Conservation (phyloP, 768 basidiomycete genomes). For the Pleurotus djamor region DNA sequence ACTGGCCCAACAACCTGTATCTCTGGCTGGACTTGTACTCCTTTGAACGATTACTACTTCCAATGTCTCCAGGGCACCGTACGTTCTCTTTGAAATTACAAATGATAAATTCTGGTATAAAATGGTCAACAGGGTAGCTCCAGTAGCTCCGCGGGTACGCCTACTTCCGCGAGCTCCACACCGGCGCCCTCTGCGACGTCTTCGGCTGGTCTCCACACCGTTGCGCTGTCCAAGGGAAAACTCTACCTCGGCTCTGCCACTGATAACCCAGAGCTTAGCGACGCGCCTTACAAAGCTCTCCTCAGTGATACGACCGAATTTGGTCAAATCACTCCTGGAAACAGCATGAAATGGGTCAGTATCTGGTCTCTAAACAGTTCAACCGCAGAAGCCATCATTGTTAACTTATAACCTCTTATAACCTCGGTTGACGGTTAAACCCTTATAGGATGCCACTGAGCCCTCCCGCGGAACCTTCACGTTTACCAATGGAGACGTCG, state of each 20-base stretch:
- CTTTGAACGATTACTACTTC: constrained; percentile 28
- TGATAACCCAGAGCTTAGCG: constrained; percentile 41
- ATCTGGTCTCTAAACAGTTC: not conserved
- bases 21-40: constrained; percentile 26
- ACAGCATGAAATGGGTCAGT: constrained; percentile 43
- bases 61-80: constrained; percentile 1
- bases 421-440: too few species aligned
- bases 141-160: not conserved
- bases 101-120: not conserved
- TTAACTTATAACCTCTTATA: not conserved
- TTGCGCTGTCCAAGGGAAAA: constrained; percentile 37
- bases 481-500: constrained; percentile 28
- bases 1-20: constrained; percentile 31
- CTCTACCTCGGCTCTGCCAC: constrained; percentile 42
- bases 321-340: constrained; percentile 41
- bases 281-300: constrained; percentile 32
- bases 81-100: not conserved
- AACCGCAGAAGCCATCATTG: not conserved
- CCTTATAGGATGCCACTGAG: constrained; percentile 33
- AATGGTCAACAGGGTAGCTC: not conserved
- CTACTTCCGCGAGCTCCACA: not conserved
- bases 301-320: constrained; percentile 33
- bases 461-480: constrained; percentile 29
- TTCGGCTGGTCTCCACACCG: constrained; percentile 24
- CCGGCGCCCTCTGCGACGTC: not conserved